Percentiles rank a stretch among this genome's conserved stretches.
Conservation (phyloP, 2,329 filamentous ascomycete species). For the Xylaria hypoxylon region DNA sequence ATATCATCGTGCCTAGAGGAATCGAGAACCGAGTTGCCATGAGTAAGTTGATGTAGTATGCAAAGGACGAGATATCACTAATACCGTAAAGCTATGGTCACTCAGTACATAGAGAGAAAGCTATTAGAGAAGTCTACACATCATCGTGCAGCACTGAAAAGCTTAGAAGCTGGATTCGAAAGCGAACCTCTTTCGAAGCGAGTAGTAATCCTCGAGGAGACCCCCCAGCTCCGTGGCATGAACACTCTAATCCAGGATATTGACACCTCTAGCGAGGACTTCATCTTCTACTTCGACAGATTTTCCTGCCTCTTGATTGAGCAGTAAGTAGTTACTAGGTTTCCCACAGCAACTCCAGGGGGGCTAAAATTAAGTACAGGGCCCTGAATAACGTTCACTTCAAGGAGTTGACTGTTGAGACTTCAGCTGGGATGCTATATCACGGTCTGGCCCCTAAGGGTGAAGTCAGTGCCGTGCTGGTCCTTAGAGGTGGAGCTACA, state of each 20-base stretch:
- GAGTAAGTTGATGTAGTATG: conserved; percentile 58
- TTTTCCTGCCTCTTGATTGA: conserved; percentile 88
- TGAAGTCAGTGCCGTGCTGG: conserved; percentile 84
- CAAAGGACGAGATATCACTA: conserved; percentile 22
- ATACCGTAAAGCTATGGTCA: conserved; percentile 78
- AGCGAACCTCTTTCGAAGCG: conserved; percentile 79
- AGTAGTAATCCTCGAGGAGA: conserved; percentile 79
- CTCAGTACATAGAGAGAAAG: conserved; percentile 90
- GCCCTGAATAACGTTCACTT: conserved; percentile 84
- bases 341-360: background rate
- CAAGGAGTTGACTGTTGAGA: conserved; percentile 71
- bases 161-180: conserved; percentile 77
- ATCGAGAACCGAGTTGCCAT: conserved; percentile 96
- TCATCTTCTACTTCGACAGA: conserved; percentile 97
- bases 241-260: conserved; percentile 90
- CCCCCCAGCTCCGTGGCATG: conserved; percentile 85
- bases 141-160: conserved; percentile 82
- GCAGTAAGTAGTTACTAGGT: conserved; percentile 59
- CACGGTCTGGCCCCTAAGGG: conserved; percentile 77
- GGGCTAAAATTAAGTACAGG: conserved; percentile 55
- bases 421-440: conserved; percentile 77
- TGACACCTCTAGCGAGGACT: conserved; percentile 84
- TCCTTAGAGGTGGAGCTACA: conserved; percentile 88
- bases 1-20: conserved; percentile 94
- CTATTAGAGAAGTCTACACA: conserved; percentile 85